Percentiles rank a stretch among this genome's conserved stretches.
These are phyloP conservation scores for Xylaria longipes DNA, from an alignment of 495 filamentous ascomycete species.

Conservation along the genomic window DNA sequence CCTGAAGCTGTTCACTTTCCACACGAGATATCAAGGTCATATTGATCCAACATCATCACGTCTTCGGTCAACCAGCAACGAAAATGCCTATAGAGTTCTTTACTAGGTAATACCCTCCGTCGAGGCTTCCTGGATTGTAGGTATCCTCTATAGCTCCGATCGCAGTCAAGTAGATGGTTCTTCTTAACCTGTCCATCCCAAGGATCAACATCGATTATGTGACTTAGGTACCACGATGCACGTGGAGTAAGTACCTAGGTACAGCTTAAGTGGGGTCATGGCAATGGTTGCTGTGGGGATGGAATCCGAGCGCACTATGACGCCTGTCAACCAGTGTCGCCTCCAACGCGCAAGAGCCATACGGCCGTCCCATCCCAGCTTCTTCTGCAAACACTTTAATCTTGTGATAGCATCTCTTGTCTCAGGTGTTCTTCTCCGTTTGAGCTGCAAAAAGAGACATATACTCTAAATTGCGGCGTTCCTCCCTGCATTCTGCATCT, in stretches of 20 bases:
- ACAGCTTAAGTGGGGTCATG: not conserved
- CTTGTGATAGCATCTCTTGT: not conserved
- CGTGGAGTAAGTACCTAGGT: not conserved
- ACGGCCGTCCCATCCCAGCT: not conserved
- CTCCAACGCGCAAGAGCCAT: not conserved
- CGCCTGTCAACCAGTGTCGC: not conserved
- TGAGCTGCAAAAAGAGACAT: not conserved
- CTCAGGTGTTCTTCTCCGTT: not conserved
- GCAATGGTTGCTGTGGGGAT: slow-evolving; percentile 26
- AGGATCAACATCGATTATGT: not conserved
- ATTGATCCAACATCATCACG: not conserved
- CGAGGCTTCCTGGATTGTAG: not conserved
- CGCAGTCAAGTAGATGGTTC: not conserved
- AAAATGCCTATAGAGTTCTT: too few relatives aligned
- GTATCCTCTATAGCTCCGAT: not conserved
- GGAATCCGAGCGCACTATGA: not conserved
- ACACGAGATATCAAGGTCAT: not conserved
- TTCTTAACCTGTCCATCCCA: not conserved
- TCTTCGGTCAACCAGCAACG: too few relatives aligned
- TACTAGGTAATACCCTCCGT: too few relatives aligned
- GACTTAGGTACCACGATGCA: too few relatives aligned
- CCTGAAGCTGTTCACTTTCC: not conserved
- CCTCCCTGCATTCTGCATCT: slow-evolving; percentile 2
- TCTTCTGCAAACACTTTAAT: not conserved
- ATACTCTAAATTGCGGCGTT: not conserved